Evolutionary conservation across 148 eudicot species (phyloP), one percentile per base, ranked within the genome.

Genomic region (Simmondsia chinensis): DNA sequence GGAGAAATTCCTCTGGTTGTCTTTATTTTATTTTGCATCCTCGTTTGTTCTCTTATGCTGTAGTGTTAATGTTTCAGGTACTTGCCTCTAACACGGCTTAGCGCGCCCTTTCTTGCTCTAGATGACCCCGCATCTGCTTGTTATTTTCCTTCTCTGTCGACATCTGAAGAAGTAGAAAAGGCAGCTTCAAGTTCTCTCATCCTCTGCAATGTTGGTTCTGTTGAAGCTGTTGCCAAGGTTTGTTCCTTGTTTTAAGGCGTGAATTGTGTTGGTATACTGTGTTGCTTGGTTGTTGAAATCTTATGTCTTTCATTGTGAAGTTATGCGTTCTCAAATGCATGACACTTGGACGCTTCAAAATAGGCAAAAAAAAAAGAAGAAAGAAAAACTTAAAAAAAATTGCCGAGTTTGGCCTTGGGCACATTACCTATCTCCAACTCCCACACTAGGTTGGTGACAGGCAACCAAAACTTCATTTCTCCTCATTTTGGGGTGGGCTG

Each of bases 171-270:
- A 69, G 62, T 79, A 46, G 85, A 67, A 49, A 72, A 79, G 48
- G 62, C 54, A 27, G 73, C 65, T 56, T 70, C 76, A 5, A 64
- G 85, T 40, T 74, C 85, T 39, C 54, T 91, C 29, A 30, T 91
- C 38, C 64, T 56, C 27, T 85, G 95, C 55, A 69, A 74, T 48
- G 58, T 82, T 61, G 94, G 95, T 41, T 60, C 85, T 26, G 48
- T 66, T 46, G 93, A 76, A 62, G 77, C 83, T 60, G 93, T 74
- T 16, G 97, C 76, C 18, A 91, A 91, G 95, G 97, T 85, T 20
- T 58, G 64, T 22, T 21, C 31, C 29, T 42, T 42, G 18, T 33
- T 19, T 22, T 38, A 0, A 19, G 3, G 9, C 27, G 16, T 36
- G 4, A 26, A 3, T 13, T 6, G 23, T 61, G 14, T 30, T 46